Evolutionary conservation across 192 early-diverging fungal species (phyloP), one percentile per base, ranked within the genome.

Genomic region (Dissophora ornata): DNA sequence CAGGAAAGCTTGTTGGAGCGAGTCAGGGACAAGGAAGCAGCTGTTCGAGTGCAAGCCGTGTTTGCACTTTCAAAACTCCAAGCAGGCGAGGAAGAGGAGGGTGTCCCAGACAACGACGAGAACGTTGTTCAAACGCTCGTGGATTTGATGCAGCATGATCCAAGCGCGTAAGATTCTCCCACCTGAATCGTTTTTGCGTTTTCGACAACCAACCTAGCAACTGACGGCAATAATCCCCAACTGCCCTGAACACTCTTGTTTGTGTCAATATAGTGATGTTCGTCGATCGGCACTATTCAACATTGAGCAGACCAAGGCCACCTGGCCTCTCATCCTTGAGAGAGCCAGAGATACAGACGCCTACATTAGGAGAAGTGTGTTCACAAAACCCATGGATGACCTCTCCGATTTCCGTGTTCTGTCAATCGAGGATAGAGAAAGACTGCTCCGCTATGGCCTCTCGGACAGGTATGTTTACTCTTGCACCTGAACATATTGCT

Each of bases 181-280:
- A n/a, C n/a, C n/a, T n/a, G n/a, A n/a, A n/a, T n/a, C n/a, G n/a
- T n/a, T n/a, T n/a, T n/a, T n/a, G n/a, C n/a, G n/a, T n/a, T n/a
- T n/a, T n/a, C n/a, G n/a, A n/a, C n/a, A n/a, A n/a, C n/a, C n/a
- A n/a, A n/a, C n/a, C n/a, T n/a, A n/a, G n/a, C n/a, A n/a, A n/a
- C n/a, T n/a, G n/a, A n/a, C n/a, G n/a, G n/a, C n/a, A n/a, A n/a
- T n/a, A n/a, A n/a, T n/a, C n/a, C n/a, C n/a, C n/a, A n/a, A n/a
- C n/a, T n/a, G 18, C 42, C 16, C 21, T 45, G 19, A 60, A 32
- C n/a, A 13, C 36, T 22, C 45, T 38, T 71, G 59, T n/a, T n/a
- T n/a, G n/a, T n/a, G n/a, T n/a, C n/a, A n/a, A n/a, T n/a, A n/a
- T 58, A 92, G 90, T 16, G 94, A 96, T 57, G 93, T 96, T 16